Conservation (phyloP, 163 green algal genomes). For the Trebouxia gelatinosa region DNA sequence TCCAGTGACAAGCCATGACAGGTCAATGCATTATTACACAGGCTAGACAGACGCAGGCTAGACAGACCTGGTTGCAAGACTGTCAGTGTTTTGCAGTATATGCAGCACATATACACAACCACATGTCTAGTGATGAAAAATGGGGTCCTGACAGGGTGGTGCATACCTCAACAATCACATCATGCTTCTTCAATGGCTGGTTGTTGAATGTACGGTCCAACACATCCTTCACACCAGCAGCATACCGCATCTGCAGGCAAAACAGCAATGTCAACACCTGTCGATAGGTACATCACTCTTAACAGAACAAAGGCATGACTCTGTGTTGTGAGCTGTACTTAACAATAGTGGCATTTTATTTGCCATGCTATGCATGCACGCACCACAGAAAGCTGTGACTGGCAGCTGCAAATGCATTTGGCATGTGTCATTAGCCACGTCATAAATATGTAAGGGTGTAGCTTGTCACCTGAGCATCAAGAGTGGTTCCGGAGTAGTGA, state of each 20-base stretch:
- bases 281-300: not conserved
- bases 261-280: not conserved
- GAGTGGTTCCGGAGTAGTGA: conserved; percentile 38
- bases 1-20: no score
- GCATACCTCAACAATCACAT: conserved; percentile 32
- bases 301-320: not conserved
- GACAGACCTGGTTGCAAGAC: no score
- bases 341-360: not conserved
- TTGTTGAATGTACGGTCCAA: conserved; percentile 34
- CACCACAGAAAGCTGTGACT: no score
- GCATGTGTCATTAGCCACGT: no score
- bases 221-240: conserved; percentile 37
- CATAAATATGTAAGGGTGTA: not conserved
- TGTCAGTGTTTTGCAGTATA: no score
- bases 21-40: no score
- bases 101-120: no score
- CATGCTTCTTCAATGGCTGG: conserved; percentile 22
- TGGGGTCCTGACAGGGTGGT: no score
- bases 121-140: no score
- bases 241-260: conserved; percentile 29
- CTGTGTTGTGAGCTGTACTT: not conserved
- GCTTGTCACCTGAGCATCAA: conserved; percentile 35
- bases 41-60: no score
- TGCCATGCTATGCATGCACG: not conserved
- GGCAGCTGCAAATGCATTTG: no score